phyloP scores from a whole-genome alignment of 192 early-diverging fungal genomes.

The Thamnidium elegans region DNA sequence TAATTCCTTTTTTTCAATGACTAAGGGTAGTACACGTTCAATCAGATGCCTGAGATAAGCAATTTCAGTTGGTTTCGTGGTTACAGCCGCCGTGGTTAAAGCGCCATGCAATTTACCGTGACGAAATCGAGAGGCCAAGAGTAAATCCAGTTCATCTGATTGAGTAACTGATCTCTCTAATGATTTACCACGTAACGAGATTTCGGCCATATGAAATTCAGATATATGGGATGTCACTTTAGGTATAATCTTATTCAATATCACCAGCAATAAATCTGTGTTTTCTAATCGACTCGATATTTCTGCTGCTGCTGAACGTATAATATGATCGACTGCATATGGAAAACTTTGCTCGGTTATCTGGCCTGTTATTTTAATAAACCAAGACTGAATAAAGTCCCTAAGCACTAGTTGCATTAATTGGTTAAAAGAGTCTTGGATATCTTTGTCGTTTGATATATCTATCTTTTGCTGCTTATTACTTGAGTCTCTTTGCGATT shows the following conservation, averaged over 20 bases:
- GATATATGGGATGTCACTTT: slow-evolving; percentile 69
- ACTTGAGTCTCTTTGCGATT: slow-evolving; percentile 1
- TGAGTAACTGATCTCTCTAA: slow-evolving; percentile 50
- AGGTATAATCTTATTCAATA: slow-evolving; percentile 63
- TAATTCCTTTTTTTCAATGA: slow-evolving; percentile 59
- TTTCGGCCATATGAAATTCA: slow-evolving; percentile 62
- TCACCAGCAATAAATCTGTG: slow-evolving; percentile 60
- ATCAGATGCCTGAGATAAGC: slow-evolving; percentile 63
- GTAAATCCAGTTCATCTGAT: slow-evolving; percentile 52
- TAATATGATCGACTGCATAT: slow-evolving; percentile 43
- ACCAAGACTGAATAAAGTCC: slow-evolving; percentile 64
- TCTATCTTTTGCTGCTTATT: slow-evolving; percentile 2
- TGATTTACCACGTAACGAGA: slow-evolving; percentile 40
- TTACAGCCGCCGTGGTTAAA: slow-evolving; percentile 43
- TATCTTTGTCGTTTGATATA: slow-evolving; percentile 21
- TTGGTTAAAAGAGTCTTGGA: slow-evolving; percentile 42
- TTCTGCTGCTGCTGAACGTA: slow-evolving; percentile 38
- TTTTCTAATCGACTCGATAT: slow-evolving; percentile 43
- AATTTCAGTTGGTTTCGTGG: slow-evolving; percentile 46
- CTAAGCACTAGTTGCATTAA: slow-evolving; percentile 47
- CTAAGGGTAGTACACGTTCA: slow-evolving; percentile 59
- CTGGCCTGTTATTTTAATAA: slow-evolving; percentile 34
- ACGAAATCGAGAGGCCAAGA: slow-evolving; percentile 56
- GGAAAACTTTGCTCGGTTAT: slow-evolving; percentile 48
- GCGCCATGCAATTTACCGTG: slow-evolving; percentile 59